A percentile compares a stretch with the other conserved stretches of the same genome.
Evolutionary conservation across 441 rosid species (phyloP).

Genomic region (Gossypium trilobum): DNA sequence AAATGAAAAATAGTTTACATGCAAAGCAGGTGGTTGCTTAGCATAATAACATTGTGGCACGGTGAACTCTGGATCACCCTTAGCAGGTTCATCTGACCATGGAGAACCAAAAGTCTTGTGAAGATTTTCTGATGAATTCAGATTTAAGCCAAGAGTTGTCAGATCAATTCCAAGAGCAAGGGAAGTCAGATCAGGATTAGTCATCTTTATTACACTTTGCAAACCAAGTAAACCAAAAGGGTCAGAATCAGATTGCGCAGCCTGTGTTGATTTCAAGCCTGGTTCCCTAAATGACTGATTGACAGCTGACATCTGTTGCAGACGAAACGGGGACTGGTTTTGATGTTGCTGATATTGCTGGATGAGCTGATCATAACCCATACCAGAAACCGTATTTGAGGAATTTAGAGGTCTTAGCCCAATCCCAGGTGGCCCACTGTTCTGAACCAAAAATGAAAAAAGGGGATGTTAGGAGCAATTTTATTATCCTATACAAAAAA

Average conservation of each 20-base stretch:
- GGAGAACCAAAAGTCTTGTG: slow-evolving; percentile 89
- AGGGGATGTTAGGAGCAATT: background rate
- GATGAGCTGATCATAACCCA: slow-evolving; percentile 68
- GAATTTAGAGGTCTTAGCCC: slow-evolving; percentile 84
- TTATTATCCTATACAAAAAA: background rate
- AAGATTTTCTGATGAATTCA: slow-evolving; percentile 81
- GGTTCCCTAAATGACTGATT: slow-evolving; percentile 83
- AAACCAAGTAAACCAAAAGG: slow-evolving; percentile 89
- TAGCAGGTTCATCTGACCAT: slow-evolving; percentile 89
- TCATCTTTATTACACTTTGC: slow-evolving; percentile 65
- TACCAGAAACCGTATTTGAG: slow-evolving; percentile 50
- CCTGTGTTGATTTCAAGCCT: slow-evolving; percentile 61
- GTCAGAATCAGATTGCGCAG: slow-evolving; percentile 61
- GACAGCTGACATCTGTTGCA: slow-evolving; percentile 67
- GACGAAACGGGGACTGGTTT: slow-evolving; percentile 67
- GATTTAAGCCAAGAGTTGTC: slow-evolving; percentile 75
- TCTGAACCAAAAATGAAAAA: slow-evolving; percentile 31
- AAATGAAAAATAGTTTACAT: slow-evolving; percentile 39
- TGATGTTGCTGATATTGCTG: slow-evolving; percentile 86
- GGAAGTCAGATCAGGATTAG: slow-evolving; percentile 74
- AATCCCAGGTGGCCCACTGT: slow-evolving; percentile 71
- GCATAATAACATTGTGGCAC: slow-evolving; percentile 85
- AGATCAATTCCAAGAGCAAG: slow-evolving; percentile 91
- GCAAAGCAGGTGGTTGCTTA: slow-evolving; percentile 58
- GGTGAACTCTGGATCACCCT: slow-evolving; percentile 79